Evolutionary conservation across 306 rosid species (phyloP).

Genomic region (Rubus idaeus): DNA sequence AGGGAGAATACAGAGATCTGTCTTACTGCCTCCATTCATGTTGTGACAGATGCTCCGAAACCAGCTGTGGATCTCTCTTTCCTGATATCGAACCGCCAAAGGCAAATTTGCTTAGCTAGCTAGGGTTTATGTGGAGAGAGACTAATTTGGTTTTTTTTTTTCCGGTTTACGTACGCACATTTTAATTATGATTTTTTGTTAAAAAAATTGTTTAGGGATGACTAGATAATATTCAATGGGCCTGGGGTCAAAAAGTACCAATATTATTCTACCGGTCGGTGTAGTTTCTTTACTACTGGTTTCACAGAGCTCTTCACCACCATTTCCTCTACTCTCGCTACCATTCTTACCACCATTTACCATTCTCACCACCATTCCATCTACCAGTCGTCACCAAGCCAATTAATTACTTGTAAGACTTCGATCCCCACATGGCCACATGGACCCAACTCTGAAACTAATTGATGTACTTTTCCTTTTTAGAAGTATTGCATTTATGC

Average conservation of each 20-base stretch:
- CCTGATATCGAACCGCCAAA: constrained; percentile 56
- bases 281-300: too few species aligned
- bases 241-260: too few species aligned
- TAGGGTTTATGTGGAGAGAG: not conserved
- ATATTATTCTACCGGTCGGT: too few species aligned
- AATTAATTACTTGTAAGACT: constrained; percentile 41
- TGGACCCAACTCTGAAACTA: not conserved
- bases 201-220: too few species aligned
- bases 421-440: too few species aligned
- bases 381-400: constrained; percentile 40
- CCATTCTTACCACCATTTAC: constrained; percentile 51
- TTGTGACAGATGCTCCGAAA: too few species aligned
- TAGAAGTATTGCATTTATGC: not conserved
- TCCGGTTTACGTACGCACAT: too few species aligned
- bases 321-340: constrained; percentile 51
- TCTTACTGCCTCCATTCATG: constrained; percentile 40
- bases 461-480: not conserved
- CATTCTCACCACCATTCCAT: too few species aligned
- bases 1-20: constrained; percentile 33
- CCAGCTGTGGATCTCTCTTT: constrained; percentile 54
- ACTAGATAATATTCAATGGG: too few species aligned
- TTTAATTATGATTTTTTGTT: too few species aligned
- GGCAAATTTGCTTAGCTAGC: constrained; percentile 26
- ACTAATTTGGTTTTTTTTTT: not conserved
- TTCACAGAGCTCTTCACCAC: constrained; percentile 56